Base-by-base conservation (phyloP, 768 basidiomycete genomes). In the Lactifluus hygrophoroides region DNA sequence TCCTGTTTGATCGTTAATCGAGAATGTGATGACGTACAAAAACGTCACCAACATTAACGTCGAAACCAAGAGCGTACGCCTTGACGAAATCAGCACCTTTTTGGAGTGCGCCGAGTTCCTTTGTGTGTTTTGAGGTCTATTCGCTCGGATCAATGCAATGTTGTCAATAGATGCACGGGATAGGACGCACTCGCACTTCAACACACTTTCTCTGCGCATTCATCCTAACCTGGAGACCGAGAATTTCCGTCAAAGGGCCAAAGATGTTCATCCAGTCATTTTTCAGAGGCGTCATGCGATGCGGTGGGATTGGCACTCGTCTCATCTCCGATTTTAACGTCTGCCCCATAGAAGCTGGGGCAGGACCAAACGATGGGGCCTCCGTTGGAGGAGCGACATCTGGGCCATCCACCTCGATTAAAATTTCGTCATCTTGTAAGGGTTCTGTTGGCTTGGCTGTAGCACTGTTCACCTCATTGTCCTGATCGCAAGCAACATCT, bases 71-170 rank as follows among this genome's bases (percentile, higher is more conserved):
- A 2, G 93, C 84, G 70, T 85, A 99, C 0, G 96, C 94, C 68
- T 94, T 92, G 57, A 96, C 84, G 68, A 98, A 99, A 72, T 99
- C 96, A 16, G 93, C 91, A 34, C 96, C 95, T 68, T 95, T 97
- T 69, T 98, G 94, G 40, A 99, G 76, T 3, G 93, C 88, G 21
- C 94, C 93, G 21, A 90, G 80, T 62, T 95, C 94, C 69, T 90
- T 91, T 1, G 94, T 96, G 61, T 92, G 90, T 72, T 87, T 94
- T 25, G 94, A 95, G 14, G 95, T 96, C 96, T 91, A 43, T 23
- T 17, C 1, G 2, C 5, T 30, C 19, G 27, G 16, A 49, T 45
- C 6, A 17, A 37, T 25, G 35, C 56, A 10, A 3, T 34, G 8
- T 16, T 23, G 14, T 8, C 4, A 52, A 32, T 11, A 13, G 7